A percentile compares a stretch with the other conserved stretches of the same genome.
These are phyloP conservation scores for Raffaelea ambrosiae DNA, from an alignment of 2,329 filamentous ascomycete species.

Conservation along the genomic window DNA sequence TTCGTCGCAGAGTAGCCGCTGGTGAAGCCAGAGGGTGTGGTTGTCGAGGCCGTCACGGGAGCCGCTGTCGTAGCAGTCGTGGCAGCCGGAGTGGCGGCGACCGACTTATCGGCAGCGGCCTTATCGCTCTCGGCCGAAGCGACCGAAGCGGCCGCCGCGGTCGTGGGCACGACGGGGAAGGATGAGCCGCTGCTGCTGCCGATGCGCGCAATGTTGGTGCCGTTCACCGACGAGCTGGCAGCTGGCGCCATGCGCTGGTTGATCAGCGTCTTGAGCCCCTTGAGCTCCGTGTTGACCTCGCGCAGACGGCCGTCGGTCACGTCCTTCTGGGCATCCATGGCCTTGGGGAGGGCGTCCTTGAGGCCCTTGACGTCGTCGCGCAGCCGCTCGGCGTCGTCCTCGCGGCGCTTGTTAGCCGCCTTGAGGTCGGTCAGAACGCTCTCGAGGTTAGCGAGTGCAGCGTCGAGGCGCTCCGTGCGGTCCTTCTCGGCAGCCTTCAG, in stretches of 20 bases:
- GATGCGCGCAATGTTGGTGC: constrained; percentile 24
- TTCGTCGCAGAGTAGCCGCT: constrained; percentile 6
- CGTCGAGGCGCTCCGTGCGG: constrained; percentile 75
- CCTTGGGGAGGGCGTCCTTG: constrained; percentile 79
- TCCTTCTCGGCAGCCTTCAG: constrained; percentile 82
- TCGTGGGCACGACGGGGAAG: constrained; percentile 12
- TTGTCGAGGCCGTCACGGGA: background rate
- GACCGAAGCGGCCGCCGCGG: constrained; percentile 14
- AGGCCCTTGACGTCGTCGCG: constrained; percentile 78
- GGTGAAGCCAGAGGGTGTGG: constrained; percentile 8
- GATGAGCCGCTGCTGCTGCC: constrained; percentile 14
- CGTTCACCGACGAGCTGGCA: background rate
- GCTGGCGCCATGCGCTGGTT: constrained; percentile 46
- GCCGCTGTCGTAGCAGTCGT: constrained; percentile 17
- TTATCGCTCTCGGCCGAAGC: constrained; percentile 8
- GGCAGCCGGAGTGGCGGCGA: background rate
- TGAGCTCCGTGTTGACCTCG: constrained; percentile 80
- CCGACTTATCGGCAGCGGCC: constrained; percentile 12
- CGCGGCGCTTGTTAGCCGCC: constrained; percentile 67
- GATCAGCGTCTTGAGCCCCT: constrained; percentile 85
- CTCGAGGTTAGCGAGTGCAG: constrained; percentile 75
- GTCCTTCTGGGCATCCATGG: constrained; percentile 80
- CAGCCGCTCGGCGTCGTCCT: constrained; percentile 79
- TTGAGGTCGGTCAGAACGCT: constrained; percentile 74
- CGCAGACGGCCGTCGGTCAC: constrained; percentile 70